Conservation (phyloP, 495 filamentous ascomycete species). For the Xylaria cubensis region DNA sequence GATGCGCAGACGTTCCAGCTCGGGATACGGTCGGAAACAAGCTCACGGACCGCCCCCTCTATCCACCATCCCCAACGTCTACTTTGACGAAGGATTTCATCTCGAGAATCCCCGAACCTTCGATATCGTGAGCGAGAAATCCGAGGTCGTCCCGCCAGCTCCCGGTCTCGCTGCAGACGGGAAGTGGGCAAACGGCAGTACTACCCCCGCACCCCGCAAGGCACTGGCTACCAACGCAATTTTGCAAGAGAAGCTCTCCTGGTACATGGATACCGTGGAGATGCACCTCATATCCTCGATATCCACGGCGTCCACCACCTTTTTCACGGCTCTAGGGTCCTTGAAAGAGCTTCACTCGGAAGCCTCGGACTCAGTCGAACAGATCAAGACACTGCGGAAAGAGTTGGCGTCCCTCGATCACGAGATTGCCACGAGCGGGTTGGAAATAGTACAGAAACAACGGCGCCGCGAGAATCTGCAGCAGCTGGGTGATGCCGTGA, state of each 20-base stretch:
- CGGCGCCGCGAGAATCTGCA: conserved; percentile 83
- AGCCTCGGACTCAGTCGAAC: conserved; percentile 86
- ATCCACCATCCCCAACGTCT: conserved; percentile 89
- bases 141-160: conserved; percentile 81
- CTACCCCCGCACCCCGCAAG: conserved; percentile 70
- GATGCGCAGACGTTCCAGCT: conserved; percentile 54
- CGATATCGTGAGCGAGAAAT: conserved; percentile 94
- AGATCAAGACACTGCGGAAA: conserved; percentile 80
- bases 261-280: conserved; percentile 99
- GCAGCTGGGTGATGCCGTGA: conserved; percentile 79
- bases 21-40: conserved; percentile 55
- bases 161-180: conserved; percentile 63
- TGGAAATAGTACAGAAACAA: conserved; percentile 84
- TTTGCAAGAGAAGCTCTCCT: conserved; percentile 97
- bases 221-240: conserved; percentile 96
- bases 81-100: conserved; percentile 94
- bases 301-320: conserved; percentile 90
- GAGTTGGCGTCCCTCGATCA: conserved; percentile 82
- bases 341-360: conserved; percentile 89
- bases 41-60: conserved; percentile 78
- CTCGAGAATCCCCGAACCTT: conserved; percentile 97
- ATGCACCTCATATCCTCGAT: conserved; percentile 97
- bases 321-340: conserved; percentile 94
- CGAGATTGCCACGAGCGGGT: conserved; percentile 84
- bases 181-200: conserved; percentile 65